Evolutionary conservation across 2,329 filamentous ascomycete species (phyloP), one percentile per base, ranked within the genome.

Genomic region (Scedosporium minutisporum): DNA sequence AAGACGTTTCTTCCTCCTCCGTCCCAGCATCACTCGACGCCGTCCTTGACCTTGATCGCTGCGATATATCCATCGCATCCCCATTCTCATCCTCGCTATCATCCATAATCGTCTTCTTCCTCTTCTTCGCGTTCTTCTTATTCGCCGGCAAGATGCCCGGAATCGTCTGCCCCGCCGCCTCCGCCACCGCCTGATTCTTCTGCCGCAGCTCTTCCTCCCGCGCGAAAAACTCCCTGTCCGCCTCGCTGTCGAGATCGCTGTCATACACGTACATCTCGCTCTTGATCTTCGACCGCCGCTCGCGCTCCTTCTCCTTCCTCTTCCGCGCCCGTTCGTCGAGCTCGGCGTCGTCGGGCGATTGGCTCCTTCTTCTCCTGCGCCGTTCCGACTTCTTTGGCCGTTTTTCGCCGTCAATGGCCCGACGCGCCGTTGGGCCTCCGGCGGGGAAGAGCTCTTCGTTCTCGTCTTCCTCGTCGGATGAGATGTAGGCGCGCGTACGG

Each of bases 161-260:
- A 25, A 59, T 42, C 5, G 55, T 21, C 29, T 63, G 61, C 27
- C 61, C 57, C 44, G 55, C 14, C 38, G 23, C 42, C 61, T 63
- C 53, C 60, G 60, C 29, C 58, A 63, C 38, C 63, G 63, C 46
- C 60, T 65, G 63, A 57, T 65, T 65, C n/a, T 53, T 62, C n/a
- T 48, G 59, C 27, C 69, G 41, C 61, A 67, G 66, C 66, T 82
- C 77, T 72, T 87, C 86, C 74, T 97, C 93, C 16, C 84, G 81
- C 2, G 82, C 86, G 74, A 93, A 97, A 75, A 97, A 97, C 21
- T 83, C 85, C 23, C 78, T 74, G 59, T 81, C 80, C 63, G 85
- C 83, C 57, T 92, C 91, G 41, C 83, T 86, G 69, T 96, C 91
- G n/a, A 83, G 87, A 71, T 97, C 95, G 67, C 89, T 91, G 44